Conservation (phyloP, 805 yeast genomes). For the Blastobotrys peoriensis region DNA sequence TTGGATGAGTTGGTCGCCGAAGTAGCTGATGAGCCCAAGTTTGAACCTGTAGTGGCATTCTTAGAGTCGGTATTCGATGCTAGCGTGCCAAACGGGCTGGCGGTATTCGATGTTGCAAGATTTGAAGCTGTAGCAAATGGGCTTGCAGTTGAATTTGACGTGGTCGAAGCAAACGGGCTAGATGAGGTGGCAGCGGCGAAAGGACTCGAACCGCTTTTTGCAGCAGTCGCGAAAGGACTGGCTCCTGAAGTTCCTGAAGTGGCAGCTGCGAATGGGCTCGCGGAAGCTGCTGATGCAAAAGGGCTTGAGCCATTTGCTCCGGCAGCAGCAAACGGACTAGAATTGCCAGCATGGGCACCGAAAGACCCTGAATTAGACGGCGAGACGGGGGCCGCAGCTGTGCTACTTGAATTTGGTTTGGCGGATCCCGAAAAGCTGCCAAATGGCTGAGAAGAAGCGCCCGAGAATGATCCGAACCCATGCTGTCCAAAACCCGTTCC, state of each 20-base stretch:
- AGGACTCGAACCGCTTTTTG: background rate
- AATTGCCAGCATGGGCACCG: slow-evolving; percentile 7
- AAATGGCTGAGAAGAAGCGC: background rate
- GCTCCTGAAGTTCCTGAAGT: background rate
- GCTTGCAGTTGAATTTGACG: too few species aligned
- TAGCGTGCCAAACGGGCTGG: background rate
- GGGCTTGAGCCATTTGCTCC: slow-evolving; percentile 21
- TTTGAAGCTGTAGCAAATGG: too few species aligned
- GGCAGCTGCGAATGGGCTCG: slow-evolving; percentile 3
- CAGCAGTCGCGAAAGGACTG: slow-evolving; percentile 4
- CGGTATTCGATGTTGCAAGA: too few species aligned
- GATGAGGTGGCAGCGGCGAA: background rate
- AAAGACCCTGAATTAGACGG: slow-evolving; percentile 6
- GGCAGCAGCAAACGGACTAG: slow-evolving; percentile 17
- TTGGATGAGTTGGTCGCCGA: background rate
- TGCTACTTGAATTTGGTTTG: too few species aligned
- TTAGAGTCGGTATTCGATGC: background rate
- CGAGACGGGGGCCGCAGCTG: too few species aligned
- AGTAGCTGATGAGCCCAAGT: background rate
- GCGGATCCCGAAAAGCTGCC: slow-evolving; percentile 6
- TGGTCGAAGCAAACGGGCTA: background rate
- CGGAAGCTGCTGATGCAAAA: too few species aligned
- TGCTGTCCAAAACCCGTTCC: slow-evolving; percentile 1
- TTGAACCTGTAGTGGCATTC: background rate
- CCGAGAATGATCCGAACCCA: slow-evolving; percentile 2